Percentiles rank a stretch among this genome's conserved stretches.
phyloP scores from a whole-genome alignment of 768 basidiomycete genomes.

The Pleurotus djamor region DNA sequence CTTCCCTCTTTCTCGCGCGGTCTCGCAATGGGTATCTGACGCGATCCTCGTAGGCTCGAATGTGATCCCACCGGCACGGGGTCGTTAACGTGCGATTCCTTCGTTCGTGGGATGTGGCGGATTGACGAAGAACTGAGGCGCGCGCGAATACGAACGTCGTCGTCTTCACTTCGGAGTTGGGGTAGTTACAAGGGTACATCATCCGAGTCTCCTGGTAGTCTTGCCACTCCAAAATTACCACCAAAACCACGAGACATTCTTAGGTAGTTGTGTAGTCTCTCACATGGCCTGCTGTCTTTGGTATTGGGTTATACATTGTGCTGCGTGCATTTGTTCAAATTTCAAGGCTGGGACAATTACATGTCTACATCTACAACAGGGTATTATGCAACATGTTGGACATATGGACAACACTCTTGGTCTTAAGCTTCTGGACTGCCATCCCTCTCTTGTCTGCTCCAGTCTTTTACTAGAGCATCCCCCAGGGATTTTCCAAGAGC shows the following conservation, averaged over 20 bases:
- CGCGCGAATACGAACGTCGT: slow-evolving; percentile 35
- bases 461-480: slow-evolving; percentile 41
- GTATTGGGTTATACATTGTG: no score
- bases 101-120: slow-evolving; percentile 81
- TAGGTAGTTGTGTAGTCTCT: background rate
- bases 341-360: no score
- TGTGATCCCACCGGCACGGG: slow-evolving; percentile 59
- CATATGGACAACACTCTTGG: background rate
- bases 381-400: no score
- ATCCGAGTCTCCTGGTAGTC: no score
- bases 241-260: background rate
- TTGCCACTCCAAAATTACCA: background rate
- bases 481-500: slow-evolving; percentile 55
- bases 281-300: no score
- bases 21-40: slow-evolving; percentile 1
- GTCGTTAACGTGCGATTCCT: slow-evolving; percentile 61
- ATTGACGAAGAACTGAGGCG: slow-evolving; percentile 83
- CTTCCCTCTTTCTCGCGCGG: slow-evolving; percentile 13
- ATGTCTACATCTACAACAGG: no score
- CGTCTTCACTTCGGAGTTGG: slow-evolving; percentile 2
- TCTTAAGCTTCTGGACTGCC: slow-evolving; percentile 31
- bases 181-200: background rate
- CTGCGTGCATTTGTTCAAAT: no score
- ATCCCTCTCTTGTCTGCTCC: slow-evolving; percentile 41
- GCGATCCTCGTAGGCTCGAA: slow-evolving; percentile 50